Evolutionary conservation across 306 rosid species (phyloP), one percentile per base, ranked within the genome.

Genomic region (Astragalus membranaceus): DNA sequence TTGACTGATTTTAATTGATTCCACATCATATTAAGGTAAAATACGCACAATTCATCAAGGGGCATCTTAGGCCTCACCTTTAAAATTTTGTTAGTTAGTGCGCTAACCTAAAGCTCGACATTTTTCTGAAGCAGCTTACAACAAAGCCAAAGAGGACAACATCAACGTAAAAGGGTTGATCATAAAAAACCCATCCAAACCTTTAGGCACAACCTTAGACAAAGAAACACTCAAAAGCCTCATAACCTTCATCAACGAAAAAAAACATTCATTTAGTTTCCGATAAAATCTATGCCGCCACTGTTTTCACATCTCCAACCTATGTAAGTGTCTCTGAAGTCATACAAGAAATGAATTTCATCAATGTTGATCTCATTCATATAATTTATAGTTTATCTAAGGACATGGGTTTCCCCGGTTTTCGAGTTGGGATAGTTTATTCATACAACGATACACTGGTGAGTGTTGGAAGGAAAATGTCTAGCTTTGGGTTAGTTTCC

Each of bases 401-500:
- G 69, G 98, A 88, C 78, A 82, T 94, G 96, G 98, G 98, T 3
- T 79, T 90, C 12, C 98, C 98, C 0, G 98, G 98, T 1, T 77
- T 94, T 2, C 53, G 98, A 36, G 96, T 94, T 13, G 98, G 98
- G 9, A 86, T 94, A 10, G 86, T 94, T 47, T 94, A 94, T 78
- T 94, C 98, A 3, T 90, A 74, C 79, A 94, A 94, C 6, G 92
- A 90, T 5, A 16, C 2, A 0, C 96, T 90, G 0, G 97, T 94
- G 5, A 69, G 11, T 37, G 67, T 80, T 35, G 91, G 76, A 23
- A 81, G 97, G 6, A 90, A 83, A 76, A 94, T 94, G 98, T 94
- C 98, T 1, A 94, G 98, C 11, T 94, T 94, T 8, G 97, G 98
- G 1, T 52, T 94, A 11, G 88, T 94, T 6, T 94, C 96, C 0